Evolutionary conservation across 768 basidiomycete species (phyloP).

Genomic region (Boletus sp.): DNA sequence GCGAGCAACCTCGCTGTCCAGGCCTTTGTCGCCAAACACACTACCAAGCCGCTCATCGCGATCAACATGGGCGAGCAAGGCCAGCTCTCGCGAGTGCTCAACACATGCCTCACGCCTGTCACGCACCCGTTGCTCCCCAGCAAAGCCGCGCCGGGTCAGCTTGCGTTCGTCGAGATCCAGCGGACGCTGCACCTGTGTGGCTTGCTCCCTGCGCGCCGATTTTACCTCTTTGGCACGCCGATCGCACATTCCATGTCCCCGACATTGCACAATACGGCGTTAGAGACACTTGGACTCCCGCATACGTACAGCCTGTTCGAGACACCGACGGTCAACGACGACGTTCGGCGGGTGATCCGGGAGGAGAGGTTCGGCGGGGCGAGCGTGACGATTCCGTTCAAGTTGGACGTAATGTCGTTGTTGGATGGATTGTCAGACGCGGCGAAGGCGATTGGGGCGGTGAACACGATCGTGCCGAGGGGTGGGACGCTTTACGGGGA

Average conservation of each 20-base stretch:
- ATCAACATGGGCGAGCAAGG: conserved; percentile 92
- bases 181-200: conserved; percentile 78
- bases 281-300: conserved; percentile 76
- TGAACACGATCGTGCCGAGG: conserved; percentile 78
- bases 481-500: conserved; percentile 70
- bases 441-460: conserved; percentile 85
- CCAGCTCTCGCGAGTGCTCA: conserved; percentile 87
- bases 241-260: conserved; percentile 91
- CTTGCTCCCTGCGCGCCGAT: conserved; percentile 64
- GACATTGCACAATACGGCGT: conserved; percentile 88
- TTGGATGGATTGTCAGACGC: conserved; percentile 78
- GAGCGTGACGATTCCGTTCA: conserved; percentile 95
- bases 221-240: conserved; percentile 87
- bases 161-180: conserved; percentile 86
- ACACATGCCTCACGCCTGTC: conserved; percentile 82
- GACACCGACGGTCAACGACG: conserved; percentile 59
- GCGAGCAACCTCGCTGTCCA: conserved; percentile 80
- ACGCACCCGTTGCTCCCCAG: conserved; percentile 85
- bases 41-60: conserved; percentile 81
- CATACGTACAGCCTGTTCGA: conserved; percentile 80
- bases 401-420: conserved; percentile 82
- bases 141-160: conserved; percentile 90
- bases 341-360: conserved; percentile 59
- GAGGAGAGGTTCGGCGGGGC: conserved; percentile 87
- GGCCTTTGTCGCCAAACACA: conserved; percentile 58